Evolutionary conservation across 1,284 basidiomycete genomes (phyloP).

Genomic region (Boletus semigastroideus): DNA sequence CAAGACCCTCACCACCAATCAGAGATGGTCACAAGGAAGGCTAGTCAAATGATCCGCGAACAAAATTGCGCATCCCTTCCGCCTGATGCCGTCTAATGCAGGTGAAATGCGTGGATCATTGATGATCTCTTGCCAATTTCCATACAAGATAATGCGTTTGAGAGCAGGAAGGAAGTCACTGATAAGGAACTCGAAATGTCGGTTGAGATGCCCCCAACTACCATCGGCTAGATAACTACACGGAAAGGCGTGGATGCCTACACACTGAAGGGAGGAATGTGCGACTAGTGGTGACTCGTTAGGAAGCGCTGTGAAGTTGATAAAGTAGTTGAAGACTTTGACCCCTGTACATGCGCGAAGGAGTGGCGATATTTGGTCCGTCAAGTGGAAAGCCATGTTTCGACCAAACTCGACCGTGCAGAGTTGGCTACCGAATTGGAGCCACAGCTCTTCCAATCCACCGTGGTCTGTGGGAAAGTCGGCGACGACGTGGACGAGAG

Average conservation of each 20-base stretch:
- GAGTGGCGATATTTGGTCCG: constrained; percentile 47
- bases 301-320: constrained; percentile 50
- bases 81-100: constrained; percentile 14
- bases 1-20: constrained; percentile 14
- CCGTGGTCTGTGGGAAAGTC: constrained; percentile 30
- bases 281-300: constrained; percentile 15
- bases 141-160: constrained; percentile 43
- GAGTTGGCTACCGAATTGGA: constrained; percentile 49
- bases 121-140: constrained; percentile 46
- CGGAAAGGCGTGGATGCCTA: constrained; percentile 51
- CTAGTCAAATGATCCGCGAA: constrained; percentile 10
- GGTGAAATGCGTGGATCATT: constrained; percentile 35
- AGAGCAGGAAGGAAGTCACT: constrained; percentile 41
- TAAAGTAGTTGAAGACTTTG: constrained; percentile 53
- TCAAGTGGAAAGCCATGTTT: constrained; percentile 49
- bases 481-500: constrained; percentile 42
- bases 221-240: constrained; percentile 39
- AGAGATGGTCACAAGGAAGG: constrained; percentile 20
- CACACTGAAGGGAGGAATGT: constrained; percentile 39
- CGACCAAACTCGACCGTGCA: constrained; percentile 56
- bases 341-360: constrained; percentile 48
- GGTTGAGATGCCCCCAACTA: constrained; percentile 44
- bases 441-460: constrained; percentile 42
- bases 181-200: constrained; percentile 46
- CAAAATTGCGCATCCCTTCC: constrained; percentile 22